Base-by-base conservation (phyloP, 345 rosid genomes). In the Boechera stricta region DNA sequence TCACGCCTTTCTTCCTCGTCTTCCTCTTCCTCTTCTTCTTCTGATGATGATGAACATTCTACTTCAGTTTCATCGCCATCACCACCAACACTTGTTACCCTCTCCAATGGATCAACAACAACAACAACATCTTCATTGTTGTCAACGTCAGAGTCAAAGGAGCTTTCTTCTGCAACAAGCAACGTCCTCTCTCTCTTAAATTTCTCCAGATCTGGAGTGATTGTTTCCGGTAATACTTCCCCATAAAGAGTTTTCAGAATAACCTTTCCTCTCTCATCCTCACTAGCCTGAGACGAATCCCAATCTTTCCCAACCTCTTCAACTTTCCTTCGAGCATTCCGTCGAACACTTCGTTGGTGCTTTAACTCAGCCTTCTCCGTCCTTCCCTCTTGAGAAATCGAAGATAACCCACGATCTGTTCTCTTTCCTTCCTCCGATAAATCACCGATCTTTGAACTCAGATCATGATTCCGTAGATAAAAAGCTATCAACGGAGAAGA, bases 401-500 rank as follows among this genome's bases (percentile, higher is more conserved):
- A 72, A 1, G 74, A 49, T 21, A 45, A 21, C 45, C 24, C 78
- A 5, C 47, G 62, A 68, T 67, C 69, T 1, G 4, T 33, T 45
- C 4, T 78, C 64, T 49, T 69, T 45, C 66, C 86, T 64, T 73
- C 62, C 49, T 15, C 52, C 56, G 21, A 45, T 64, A 32, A 13
- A 38, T 49, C 64, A 41, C 8, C 28, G 1, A 7, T 41, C 35
- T 78, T 73, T 24, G 52, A n/a, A 71, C 55, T 64, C 58, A 63
- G 33, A 71, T 24, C 21, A 63, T 79, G 82, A 45, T 56, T 67
- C 28, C 77, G 74, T 33, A 85, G 53, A 26, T 64, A 73, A 63
- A 83, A 82, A 45, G 77, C 73, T 11, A 89, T n/a, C 44, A 88
- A 29, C 0, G 93, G 93, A 52, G 82, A 76, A 75, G 86, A 63